These are phyloP conservation scores for Laetiporus sulphureus DNA, from an alignment of 1,284 basidiomycete genomes.

Conservation along the genomic window DNA sequence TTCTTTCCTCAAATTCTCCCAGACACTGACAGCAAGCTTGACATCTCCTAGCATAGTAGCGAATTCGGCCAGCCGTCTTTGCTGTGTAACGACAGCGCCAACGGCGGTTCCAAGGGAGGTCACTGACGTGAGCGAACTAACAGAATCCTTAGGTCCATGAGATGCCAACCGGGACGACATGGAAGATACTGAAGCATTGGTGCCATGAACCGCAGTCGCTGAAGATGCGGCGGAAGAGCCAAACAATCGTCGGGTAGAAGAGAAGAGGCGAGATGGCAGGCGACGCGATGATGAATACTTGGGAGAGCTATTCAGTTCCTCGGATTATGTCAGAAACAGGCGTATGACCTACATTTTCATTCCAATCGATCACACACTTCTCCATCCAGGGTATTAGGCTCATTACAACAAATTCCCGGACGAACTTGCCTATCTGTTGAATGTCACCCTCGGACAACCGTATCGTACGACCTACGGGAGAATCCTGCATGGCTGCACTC, in stretches of 20 bases:
- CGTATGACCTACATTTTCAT: constrained; percentile 72
- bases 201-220: constrained; percentile 28
- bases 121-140: constrained; percentile 28
- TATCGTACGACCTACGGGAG: constrained; percentile 12
- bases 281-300: constrained; percentile 80
- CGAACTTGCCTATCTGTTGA: constrained; percentile 72
- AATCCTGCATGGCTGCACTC: constrained; percentile 7
- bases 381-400: constrained; percentile 97
- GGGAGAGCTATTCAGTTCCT: not conserved
- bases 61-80: constrained; percentile 89
- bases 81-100: constrained; percentile 42
- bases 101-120: constrained; percentile 28
- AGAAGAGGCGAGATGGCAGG: constrained; percentile 74
- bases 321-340: too few species aligned
- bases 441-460: constrained; percentile 71
- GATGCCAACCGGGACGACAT: constrained; percentile 38
- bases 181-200: constrained; percentile 33
- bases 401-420: constrained; percentile 88
- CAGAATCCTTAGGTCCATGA: constrained; percentile 28
- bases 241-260: constrained; percentile 89
- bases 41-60: constrained; percentile 90
- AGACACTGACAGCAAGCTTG: constrained; percentile 78
- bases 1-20: constrained; percentile 84
- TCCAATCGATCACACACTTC: constrained; percentile 88
- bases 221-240: constrained; percentile 47